Evolutionary conservation across 257 asterid genomes (phyloP).

Genomic region (Fraxinus anomala): DNA sequence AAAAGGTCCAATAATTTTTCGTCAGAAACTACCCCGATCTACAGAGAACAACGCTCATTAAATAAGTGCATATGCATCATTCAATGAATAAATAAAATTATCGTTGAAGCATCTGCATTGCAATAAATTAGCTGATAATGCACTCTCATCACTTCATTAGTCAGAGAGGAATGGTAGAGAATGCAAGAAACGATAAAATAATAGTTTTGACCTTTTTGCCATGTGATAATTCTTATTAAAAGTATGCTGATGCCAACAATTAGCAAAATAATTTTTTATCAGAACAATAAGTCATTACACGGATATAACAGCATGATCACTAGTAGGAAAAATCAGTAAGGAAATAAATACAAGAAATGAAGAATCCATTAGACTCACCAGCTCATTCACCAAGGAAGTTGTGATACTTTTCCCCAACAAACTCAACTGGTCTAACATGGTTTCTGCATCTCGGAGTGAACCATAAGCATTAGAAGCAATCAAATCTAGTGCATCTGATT

Average conservation of each 20-base stretch:
- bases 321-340: conserved; percentile 31
- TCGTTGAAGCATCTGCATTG: neutral
- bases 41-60: conserved; percentile 15
- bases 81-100: neutral
- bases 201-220: neutral
- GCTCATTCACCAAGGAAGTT: conserved; percentile 85
- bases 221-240: neutral
- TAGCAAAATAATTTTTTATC: neutral
- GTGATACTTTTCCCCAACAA: conserved; percentile 88
- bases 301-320: neutral
- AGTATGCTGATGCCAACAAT: neutral
- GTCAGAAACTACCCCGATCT: conserved; percentile 61
- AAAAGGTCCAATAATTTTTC: conserved; percentile 57
- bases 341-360: neutral
- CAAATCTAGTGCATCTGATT: conserved; percentile 77
- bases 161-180: neutral
- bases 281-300: neutral
- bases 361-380: conserved; percentile 56
- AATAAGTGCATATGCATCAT: neutral
- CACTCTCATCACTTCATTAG: neutral
- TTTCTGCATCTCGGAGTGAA: conserved; percentile 92
- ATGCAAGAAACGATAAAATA: neutral
- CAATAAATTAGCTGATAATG: neutral
- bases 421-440: conserved; percentile 95
- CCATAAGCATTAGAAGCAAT: conserved; percentile 94